These are phyloP conservation scores for Suillus fuscotomentosus DNA, from an alignment of 768 basidiomycete species.

Conservation along the genomic window DNA sequence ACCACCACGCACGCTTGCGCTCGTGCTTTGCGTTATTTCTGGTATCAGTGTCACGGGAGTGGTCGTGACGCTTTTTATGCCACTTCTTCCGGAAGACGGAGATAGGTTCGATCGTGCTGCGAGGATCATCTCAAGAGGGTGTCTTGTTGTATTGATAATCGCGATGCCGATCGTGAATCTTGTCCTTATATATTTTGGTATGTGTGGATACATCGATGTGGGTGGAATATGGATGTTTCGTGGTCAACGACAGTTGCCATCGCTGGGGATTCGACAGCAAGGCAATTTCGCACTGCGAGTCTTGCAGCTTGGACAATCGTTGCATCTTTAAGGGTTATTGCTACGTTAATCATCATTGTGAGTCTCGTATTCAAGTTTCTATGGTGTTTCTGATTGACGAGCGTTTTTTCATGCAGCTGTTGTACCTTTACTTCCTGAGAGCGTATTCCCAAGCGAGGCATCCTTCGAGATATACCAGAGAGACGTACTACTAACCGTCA, in stretches of 20 bases:
- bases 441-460: constrained; percentile 18
- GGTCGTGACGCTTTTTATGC: constrained; percentile 40
- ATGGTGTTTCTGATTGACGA: neutral
- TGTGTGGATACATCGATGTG: constrained; percentile 32
- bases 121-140: constrained; percentile 34
- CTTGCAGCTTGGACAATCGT: constrained; percentile 58
- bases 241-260: constrained; percentile 46
- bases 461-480: constrained; percentile 12
- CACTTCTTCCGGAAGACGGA: constrained; percentile 31
- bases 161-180: constrained; percentile 56
- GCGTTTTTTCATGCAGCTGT: constrained; percentile 15
- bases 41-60: constrained; percentile 20
- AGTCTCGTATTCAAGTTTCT: constrained; percentile 25
- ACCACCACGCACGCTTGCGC: constrained; percentile 30
- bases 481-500: constrained; percentile 12
- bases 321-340: constrained; percentile 47
- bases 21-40: constrained; percentile 25
- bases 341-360: constrained; percentile 55
- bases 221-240: constrained; percentile 50
- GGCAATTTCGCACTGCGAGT: constrained; percentile 14
- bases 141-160: constrained; percentile 48
- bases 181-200: neutral
- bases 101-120: constrained; percentile 1
- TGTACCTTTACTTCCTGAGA: constrained; percentile 18
- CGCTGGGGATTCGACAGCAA: constrained; percentile 19